These are phyloP conservation scores for Xylaria intraflava DNA, from an alignment of 495 filamentous ascomycete species.

Conservation along the genomic window DNA sequence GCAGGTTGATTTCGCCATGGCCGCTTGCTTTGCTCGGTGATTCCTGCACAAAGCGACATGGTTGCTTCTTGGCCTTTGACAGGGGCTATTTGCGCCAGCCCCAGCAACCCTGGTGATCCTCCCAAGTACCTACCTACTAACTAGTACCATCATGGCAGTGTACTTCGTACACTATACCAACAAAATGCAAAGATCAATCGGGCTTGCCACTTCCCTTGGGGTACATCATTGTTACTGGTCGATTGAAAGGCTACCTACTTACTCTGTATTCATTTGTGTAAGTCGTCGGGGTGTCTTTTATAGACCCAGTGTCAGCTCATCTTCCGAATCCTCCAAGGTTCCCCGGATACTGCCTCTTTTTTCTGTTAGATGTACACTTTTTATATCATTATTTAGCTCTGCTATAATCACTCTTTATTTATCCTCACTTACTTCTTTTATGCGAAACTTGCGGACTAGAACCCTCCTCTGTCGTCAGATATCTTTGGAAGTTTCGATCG, in stretches of 20 bases:
- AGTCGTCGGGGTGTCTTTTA: conserved; percentile 24
- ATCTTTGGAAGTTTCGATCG: background rate
- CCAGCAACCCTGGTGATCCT: conserved; percentile 20
- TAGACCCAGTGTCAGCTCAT: conserved; percentile 24
- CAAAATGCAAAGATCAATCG: background rate
- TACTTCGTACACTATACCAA: conserved; percentile 1
- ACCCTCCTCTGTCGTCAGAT: background rate
- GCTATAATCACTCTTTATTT: background rate
- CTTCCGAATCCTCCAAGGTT: conserved; percentile 19
- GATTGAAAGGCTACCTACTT: conserved; percentile 11
- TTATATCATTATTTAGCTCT: background rate
- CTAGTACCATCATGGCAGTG: no score
- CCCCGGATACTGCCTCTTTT: conserved; percentile 18
- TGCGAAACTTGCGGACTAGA: background rate
- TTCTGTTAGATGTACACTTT: conserved; percentile 3
- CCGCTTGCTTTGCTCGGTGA: conserved; percentile 10
- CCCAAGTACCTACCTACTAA: background rate
- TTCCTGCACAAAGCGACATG: conserved; percentile 13
- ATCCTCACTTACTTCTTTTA: background rate
- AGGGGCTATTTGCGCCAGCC: conserved; percentile 16
- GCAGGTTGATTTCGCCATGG: conserved; percentile 9
- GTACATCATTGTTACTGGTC: conserved; percentile 16
- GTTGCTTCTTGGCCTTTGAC: conserved; percentile 6
- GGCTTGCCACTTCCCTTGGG: conserved; percentile 10
- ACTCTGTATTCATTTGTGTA: conserved; percentile 19